Conservation (phyloP, 1,284 basidiomycete species). For the Heliocybe sulcata region DNA sequence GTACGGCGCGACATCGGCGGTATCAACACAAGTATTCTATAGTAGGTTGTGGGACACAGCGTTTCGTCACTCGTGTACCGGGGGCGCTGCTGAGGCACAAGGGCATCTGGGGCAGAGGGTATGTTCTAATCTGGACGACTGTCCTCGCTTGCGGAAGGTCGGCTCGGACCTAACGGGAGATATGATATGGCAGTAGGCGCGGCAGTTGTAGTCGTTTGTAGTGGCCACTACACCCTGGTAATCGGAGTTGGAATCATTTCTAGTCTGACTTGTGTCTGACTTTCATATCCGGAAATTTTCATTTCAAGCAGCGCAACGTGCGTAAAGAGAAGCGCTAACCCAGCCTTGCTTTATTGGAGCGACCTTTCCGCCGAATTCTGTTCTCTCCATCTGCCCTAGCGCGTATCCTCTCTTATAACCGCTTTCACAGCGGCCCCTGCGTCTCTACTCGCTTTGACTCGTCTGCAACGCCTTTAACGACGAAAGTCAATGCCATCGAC, state of each 20-base stretch:
- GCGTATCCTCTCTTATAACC: constrained; percentile 1
- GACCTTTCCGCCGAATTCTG: background rate
- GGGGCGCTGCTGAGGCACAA: constrained; percentile 2
- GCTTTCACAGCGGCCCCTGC: background rate
- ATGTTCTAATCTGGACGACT: background rate
- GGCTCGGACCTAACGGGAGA: background rate
- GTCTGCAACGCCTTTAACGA: background rate
- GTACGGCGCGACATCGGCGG: background rate
- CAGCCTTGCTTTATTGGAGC: background rate
- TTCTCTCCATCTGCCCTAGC: background rate
- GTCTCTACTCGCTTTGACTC: background rate
- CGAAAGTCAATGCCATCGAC: constrained; percentile 60
- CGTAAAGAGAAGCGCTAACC: constrained; percentile 1
- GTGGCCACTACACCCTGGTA: too few species aligned
- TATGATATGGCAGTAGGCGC: constrained; percentile 1
- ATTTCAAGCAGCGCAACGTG: constrained; percentile 1
- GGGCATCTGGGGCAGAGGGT: constrained; percentile 1
- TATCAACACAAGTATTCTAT: background rate
- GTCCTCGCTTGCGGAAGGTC: constrained; percentile 1
- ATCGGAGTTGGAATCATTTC: background rate
- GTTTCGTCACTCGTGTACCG: background rate
- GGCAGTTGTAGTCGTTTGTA: background rate
- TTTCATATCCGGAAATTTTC: background rate
- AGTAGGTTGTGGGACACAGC: background rate
- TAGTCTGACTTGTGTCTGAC: background rate